Evolutionary conservation across 2,329 filamentous ascomycete genomes (phyloP), one percentile per base, ranked within the genome.

Genomic region (Leptographium lundbergii): DNA sequence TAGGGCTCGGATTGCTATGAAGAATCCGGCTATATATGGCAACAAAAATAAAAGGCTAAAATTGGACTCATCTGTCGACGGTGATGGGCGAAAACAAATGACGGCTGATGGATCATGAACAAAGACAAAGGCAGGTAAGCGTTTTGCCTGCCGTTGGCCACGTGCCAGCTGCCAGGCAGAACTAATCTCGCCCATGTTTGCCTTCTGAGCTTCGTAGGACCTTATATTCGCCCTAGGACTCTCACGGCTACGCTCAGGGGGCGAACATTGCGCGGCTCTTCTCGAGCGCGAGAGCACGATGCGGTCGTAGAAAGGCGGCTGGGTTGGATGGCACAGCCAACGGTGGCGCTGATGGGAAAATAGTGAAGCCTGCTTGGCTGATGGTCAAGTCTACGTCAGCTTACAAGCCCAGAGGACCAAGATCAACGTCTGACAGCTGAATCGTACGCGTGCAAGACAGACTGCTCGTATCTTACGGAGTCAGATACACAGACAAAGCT

Each of bases 1-100:
- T 63, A 63, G 59, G 61, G 62, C 55, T 60, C 57, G 51, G 36
- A 27, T 42, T 58, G 50, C 50, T 25, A 4, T 14, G 22, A 22
- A 24, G 24, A 39, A 17, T 2, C 14, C 36, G 36, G 36, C 36
- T 39, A 39, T 39, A 39, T 39, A 39, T 39, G 36, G 36, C 13
- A 17, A 39, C 36, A 39, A 10, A 5, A 39, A 14, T 14, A 39
- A 39, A 39, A 17, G 36, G 34, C 10, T 17, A 17, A 39, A 32
- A 39, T 39, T 39, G 36, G 36, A 34, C 7, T 34, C 36, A 39
- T 14, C 36, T 39, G 36, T 17, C 36, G 32, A 34, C 4, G 3
- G 36, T 11, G 34, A 36, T 36, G 34, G 9, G 13, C 34, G 9
- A 34, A 34, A 39, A 5, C 10, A 32, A 17, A 39, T 36, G 34